phyloP scores from a whole-genome alignment of 2,329 filamentous ascomycete genomes.

The Aspergillus sp. region DNA sequence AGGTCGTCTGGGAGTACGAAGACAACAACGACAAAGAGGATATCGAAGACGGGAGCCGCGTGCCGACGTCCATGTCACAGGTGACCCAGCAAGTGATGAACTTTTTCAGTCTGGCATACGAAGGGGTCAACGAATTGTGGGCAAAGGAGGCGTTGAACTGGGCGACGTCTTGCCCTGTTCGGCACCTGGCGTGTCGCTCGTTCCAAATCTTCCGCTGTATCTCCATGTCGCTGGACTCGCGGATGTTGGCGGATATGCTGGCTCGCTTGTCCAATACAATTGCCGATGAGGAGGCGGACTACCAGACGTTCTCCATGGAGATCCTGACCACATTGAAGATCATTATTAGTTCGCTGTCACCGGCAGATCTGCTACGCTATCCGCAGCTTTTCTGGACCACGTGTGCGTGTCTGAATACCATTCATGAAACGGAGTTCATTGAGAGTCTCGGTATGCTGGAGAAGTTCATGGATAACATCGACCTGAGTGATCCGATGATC shows the following conservation, averaged over 20 bases:
- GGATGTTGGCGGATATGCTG: constrained; percentile 96
- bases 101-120: constrained; percentile 77
- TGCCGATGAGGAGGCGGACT: constrained; percentile 86
- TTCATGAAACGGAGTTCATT: constrained; percentile 90
- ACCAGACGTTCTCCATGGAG: constrained; percentile 96
- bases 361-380: constrained; percentile 73
- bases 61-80: constrained; percentile 78
- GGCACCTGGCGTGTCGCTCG: constrained; percentile 89
- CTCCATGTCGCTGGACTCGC: constrained; percentile 77
- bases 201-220: constrained; percentile 97
- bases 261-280: constrained; percentile 92
- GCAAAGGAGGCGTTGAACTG: constrained; percentile 81
- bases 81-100: constrained; percentile 74
- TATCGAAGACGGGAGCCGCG: constrained; percentile 66
- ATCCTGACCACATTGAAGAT: constrained; percentile 90
- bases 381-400: constrained; percentile 98
- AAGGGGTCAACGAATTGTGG: constrained; percentile 84
- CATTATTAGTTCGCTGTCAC: constrained; percentile 75
- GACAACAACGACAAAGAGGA: constrained; percentile 73
- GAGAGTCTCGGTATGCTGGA: constrained; percentile 89
- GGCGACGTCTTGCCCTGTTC: constrained; percentile 93
- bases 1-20: constrained; percentile 89
- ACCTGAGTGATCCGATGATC: constrained; percentile 63
- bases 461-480: constrained; percentile 72
- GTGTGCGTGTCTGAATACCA: constrained; percentile 90